Evolutionary conservation across 495 filamentous ascomycete species (phyloP), one percentile per base, ranked within the genome.

Genomic region (Cercophora sp.): DNA sequence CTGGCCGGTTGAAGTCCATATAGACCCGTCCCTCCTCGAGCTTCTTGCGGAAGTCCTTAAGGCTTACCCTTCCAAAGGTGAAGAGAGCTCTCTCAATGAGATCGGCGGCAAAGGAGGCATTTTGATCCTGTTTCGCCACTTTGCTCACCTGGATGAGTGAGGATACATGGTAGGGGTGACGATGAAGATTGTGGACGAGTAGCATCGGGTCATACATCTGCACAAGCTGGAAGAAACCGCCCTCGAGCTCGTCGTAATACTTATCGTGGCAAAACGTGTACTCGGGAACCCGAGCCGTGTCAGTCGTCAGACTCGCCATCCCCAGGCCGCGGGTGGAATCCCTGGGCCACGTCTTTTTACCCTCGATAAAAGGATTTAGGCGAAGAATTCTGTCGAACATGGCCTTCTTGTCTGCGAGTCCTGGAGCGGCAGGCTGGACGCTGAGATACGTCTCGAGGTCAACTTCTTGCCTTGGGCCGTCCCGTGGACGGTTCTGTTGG

Each of bases 61-160:
- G 83, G 1, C 85, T 79, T 4, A 89, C 87, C 8, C 94, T 80
- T 13, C 93, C 93, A 61, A 99, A 93, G 25, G 87, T 88, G 72
- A 96, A 97, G 9, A 99, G 77, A 1, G 92, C 91, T 27, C 93
- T 78, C 69, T 97, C 93, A 44, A 96, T 82, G 8, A 96, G 79
- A 58, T 97, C 93, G 20, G 88, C 85, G 1, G 92, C 82, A 2
- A 89, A 79, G 3, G 90, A 82, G 57, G 89, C 83, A 62, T 97
- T 92, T 27, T 87, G 78, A 61, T 96, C 87, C 36, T 96, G 87
- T 63, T 90, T 88, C 16, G 89, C 89, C 37, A 96, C 86, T 65
- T 91, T 89, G 47, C 89, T 94, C 18, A 93, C 89, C 65, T 96
- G 91, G 36, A 96, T 83, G 8, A 98, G 80, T 2, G 91, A 93